Evolutionary conservation across 331 rosid genomes (phyloP), one percentile per base, ranked within the genome.

Genomic region (Quercus tomentella): DNA sequence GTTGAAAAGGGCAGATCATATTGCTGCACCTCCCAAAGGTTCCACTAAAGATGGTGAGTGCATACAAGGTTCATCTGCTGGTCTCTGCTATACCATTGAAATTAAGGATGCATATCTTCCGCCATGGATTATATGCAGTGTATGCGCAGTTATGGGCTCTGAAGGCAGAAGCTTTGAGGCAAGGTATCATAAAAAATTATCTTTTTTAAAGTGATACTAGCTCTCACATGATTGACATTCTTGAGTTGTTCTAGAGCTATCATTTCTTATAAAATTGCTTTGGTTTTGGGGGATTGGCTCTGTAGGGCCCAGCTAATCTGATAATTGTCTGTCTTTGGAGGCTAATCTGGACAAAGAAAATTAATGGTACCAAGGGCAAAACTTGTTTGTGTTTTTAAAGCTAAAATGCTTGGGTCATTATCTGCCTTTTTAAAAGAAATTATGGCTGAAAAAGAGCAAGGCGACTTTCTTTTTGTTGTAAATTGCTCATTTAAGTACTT

Each of bases 131-230:
- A 82, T 92, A 70, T 67, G 84, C 77, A 81, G 90, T 61, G 22
- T 88, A 56, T 89, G 93, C 74, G 83, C 90, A 54, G 52, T 85
- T 52, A 67, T 94, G 89, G 72, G 91, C 7, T 91, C 95, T 6
- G 89, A 87, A 84, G 95, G 89, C 79, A 88, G 68, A 86, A 91
- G 86, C 89, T 94, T 92, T 11, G 97, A 89, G 75, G 94, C 98
- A 55, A 92, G 97, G 98, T 92, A 90, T 26, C 83, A 37, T 75
- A 30, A 61, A 17, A 17, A 21, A 12, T 23, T 45, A 76, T 33
- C 30, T 70, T 80, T 77, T 75, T 57, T 54, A 52, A 78, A 21
- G 37, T 56, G 16, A 43, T 76, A 21, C 65, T 70, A 56, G 58
- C 73, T 77, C 49, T 66, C 20, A 17, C 7, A 67, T 18, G 52